These are phyloP conservation scores for Durotheca rogersii DNA, from an alignment of 495 filamentous ascomycete genomes.

Conservation along the genomic window DNA sequence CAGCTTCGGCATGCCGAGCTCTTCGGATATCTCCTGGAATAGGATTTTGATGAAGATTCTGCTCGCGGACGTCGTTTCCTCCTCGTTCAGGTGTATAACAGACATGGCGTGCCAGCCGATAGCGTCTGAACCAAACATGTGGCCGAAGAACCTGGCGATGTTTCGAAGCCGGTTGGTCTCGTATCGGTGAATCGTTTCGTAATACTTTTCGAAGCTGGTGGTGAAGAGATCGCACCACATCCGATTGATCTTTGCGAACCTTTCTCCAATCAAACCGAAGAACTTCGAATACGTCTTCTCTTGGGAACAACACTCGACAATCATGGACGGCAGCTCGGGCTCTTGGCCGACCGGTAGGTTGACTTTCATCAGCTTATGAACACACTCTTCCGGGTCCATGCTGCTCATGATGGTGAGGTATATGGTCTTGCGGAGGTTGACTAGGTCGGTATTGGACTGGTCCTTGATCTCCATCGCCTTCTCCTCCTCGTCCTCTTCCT, in stretches of 20 bases:
- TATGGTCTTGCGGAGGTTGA: constrained; percentile 89
- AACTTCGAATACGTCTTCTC: constrained; percentile 96
- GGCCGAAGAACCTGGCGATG: constrained; percentile 91
- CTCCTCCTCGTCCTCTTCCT: constrained; percentile 68
- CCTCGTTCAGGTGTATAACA: constrained; percentile 85
- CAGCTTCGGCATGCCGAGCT: constrained; percentile 78
- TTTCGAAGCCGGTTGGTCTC: constrained; percentile 93
- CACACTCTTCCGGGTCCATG: constrained; percentile 91
- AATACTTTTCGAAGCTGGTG: constrained; percentile 84
- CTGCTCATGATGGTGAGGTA: constrained; percentile 97
- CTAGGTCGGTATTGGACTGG: constrained; percentile 90
- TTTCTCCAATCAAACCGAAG: constrained; percentile 89
- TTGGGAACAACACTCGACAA: constrained; percentile 93
- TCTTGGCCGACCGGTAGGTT: constrained; percentile 86
- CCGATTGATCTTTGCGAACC: constrained; percentile 92
- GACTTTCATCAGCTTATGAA: constrained; percentile 93
- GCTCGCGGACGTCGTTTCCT: constrained; percentile 91
- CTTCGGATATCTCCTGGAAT: constrained; percentile 88
- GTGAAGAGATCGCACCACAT: constrained; percentile 93
- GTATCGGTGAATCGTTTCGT: constrained; percentile 95
- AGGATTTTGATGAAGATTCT: constrained; percentile 98
- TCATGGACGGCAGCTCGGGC: constrained; percentile 88
- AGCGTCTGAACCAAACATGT: constrained; percentile 81
- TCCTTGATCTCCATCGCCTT: constrained; percentile 91
- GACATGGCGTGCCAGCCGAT: constrained; percentile 90